Evolutionary conservation across 345 rosid species (phyloP), one percentile per base, ranked within the genome.

Genomic region (Barbarea vulgaris): DNA sequence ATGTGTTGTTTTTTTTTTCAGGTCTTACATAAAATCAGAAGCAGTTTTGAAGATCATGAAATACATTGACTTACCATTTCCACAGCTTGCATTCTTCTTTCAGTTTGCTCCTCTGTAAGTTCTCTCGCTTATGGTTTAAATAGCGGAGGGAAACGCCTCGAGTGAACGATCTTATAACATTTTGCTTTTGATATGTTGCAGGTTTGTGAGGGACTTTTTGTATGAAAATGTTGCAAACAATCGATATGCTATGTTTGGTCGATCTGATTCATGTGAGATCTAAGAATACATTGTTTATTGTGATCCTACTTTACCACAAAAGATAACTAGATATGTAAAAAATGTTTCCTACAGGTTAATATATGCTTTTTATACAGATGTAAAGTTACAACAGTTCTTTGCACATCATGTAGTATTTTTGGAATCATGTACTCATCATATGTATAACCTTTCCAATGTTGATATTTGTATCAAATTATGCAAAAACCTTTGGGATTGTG

Each of bases 41-140:
- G 93, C 97, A 22, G 97, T 93, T 9, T 67, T 90, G 68, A 89
- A 85, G 93, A 89, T 93, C 64, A 88, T 93, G 98, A 87, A 87
- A 51, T 86, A 88, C 82, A 86, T 91, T 25, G 90, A 88, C 71
- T 76, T 93, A 54, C 98, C 97, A 18, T 88, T 87, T 64, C 98
- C 98, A 33, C 94, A 88, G 83, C 84, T 93, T 53, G 90, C 96
- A 9, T 74, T 89, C 53, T 86, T 91, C 58, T 55, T 91, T 59
- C 88, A 85, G 69, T 79, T 91, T 60, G 74, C 86, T 12, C 97
- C 93, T 50, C 67, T 81, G 98, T 93, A 88, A 85, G 97, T 73
- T 62, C 56, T 52, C n/a, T 52, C 17, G 34, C 5, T 57, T 39
- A n/a, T 0, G 14, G 19, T 58, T 58, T 59, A 47, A 18, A 11